Conservation (phyloP, 2,329 filamentous ascomycete species). For the Aspergillus eucalypticola region DNA sequence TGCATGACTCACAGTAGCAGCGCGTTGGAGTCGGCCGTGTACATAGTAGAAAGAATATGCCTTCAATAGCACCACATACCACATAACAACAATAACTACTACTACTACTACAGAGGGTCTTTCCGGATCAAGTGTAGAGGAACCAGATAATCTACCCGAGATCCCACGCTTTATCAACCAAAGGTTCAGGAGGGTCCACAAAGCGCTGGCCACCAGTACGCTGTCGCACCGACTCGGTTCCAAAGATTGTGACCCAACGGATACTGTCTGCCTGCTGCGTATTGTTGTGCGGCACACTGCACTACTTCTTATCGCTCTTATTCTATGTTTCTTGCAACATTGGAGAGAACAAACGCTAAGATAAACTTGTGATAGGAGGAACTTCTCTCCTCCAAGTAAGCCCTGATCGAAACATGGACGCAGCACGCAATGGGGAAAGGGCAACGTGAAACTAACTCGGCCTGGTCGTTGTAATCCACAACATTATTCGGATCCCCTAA, state of each 20-base stretch:
- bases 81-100: too few relatives aligned
- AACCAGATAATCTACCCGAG: neutral
- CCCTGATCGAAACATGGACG: neutral
- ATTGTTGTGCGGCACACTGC: neutral
- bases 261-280: neutral
- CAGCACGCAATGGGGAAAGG: neutral
- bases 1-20: neutral
- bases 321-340: neutral
- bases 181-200: neutral
- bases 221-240: slow-evolving; percentile 2
- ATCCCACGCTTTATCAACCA: neutral
- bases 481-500: neutral
- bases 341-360: neutral
- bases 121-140: too few relatives aligned
- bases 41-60: neutral
- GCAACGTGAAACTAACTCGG: neutral
- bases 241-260: neutral
- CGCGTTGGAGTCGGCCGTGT: neutral
- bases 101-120: too few relatives aligned
- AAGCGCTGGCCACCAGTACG: neutral
- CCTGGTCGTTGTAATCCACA: neutral
- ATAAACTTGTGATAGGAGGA: neutral
- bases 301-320: neutral
- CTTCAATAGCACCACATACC: too few relatives aligned
- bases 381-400: neutral